Conservation (phyloP, 192 early-diverging fungal genomes). For the Cetraspora pellucida region DNA sequence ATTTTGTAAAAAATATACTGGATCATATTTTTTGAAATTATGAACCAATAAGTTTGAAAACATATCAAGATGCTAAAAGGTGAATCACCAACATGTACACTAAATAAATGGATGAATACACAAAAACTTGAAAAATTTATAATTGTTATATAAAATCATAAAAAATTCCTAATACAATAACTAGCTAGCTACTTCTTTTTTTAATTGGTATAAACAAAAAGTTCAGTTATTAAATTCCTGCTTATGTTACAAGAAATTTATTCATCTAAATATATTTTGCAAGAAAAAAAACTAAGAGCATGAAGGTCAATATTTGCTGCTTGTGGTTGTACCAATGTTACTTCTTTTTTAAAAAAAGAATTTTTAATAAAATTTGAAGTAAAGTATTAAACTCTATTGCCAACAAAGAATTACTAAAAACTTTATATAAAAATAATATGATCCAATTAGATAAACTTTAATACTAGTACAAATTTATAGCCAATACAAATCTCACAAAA, state of each 20-base stretch:
- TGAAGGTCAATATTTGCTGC: background rate
- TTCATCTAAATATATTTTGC: background rate
- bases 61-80: background rate
- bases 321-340: background rate
- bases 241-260: background rate
- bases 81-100: background rate
- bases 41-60: background rate
- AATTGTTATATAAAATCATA: background rate
- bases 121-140: background rate
- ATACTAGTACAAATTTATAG: too few species aligned
- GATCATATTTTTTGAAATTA: background rate
- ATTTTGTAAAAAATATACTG: background rate
- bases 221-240: background rate
- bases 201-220: background rate
- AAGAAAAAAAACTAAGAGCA: slow-evolving; percentile 6
- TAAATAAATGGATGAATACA: background rate
- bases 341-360: too few species aligned
- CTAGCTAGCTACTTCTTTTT: background rate
- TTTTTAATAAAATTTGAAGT: background rate
- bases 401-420: too few species aligned
- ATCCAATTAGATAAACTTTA: too few species aligned
- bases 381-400: background rate
- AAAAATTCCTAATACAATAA: background rate
- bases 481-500: background rate
- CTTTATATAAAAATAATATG: too few species aligned